Evolutionary conservation across 2,329 filamentous ascomycete genomes (phyloP), one percentile per base, ranked within the genome.

Genomic region (Aspergillus piperis): DNA sequence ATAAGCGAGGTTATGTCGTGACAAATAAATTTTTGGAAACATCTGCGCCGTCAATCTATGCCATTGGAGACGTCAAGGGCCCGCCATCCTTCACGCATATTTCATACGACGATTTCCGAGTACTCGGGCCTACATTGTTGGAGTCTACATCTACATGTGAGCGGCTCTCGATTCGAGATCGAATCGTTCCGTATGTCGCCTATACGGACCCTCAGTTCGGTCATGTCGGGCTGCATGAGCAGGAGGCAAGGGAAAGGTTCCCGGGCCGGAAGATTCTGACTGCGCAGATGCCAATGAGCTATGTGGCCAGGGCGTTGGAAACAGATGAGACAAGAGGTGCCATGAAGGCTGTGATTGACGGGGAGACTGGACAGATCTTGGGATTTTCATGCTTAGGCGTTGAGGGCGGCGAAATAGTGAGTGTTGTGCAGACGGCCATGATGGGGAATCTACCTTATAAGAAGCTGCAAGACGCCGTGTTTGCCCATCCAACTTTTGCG

Each of bases 341-440:
- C 8, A 60, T 60, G 58, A 60, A 60, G 41, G 58, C 54, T 1
- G 54, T 60, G 3, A 32, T 60, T 11, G 41, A 57, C 17, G 48
- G 25, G 8, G 54, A 60, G 2, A 53, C 8, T 48, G 48, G 47
- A 17, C 47, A 27, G 11, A 54, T 60, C 21, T 32, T 60, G 21
- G 54, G 54, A 8, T 60, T 57, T 44, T 52, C 54, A 5, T 57
- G 54, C 25, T 32, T 60, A 6, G 54, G 58, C 5, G 41, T 49
- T 11, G 58, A 60, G 41, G 58, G 58, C 1, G 58, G 58, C 19
- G 58, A 60, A 39, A 17, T 60, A 48, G 54, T 60, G 58, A 57
- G 58, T 54, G 25, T 57, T 3, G 54, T 60, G 17, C 32, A 60
- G 38, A 39, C 52, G 23, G 54, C 58, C 3, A 60, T 60, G 54